These are phyloP conservation scores for Juncus inflexus DNA, from an alignment of 176 grass and related monocot genomes.

Conservation along the genomic window DNA sequence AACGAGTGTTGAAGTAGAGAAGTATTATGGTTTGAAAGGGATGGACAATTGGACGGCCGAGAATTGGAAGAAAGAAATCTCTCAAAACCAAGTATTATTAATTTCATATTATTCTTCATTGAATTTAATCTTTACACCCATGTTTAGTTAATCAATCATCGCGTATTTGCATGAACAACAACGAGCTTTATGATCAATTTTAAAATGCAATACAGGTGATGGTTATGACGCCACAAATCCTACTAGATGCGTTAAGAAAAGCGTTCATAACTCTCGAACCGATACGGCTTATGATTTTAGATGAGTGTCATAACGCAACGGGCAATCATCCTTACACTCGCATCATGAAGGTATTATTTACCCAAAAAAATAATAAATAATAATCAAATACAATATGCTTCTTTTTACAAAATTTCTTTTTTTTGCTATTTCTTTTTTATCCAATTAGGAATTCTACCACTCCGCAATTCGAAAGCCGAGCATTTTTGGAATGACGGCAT, in stretches of 20 bases:
- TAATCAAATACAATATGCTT: not conserved
- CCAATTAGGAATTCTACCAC: slow-evolving; percentile 81
- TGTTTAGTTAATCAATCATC: too few species aligned
- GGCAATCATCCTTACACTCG: slow-evolving; percentile 75
- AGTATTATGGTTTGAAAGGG: slow-evolving; percentile 63
- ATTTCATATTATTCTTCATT: not conserved
- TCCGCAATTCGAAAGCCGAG: slow-evolving; percentile 48
- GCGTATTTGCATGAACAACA: too few species aligned
- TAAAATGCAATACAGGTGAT: slow-evolving; percentile 53
- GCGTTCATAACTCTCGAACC: slow-evolving; percentile 64
- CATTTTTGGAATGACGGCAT: slow-evolving; percentile 84
- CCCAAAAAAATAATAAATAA: not conserved
- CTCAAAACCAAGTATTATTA: slow-evolving; percentile 46
- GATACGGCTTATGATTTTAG: slow-evolving; percentile 68
- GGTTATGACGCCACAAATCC: slow-evolving; percentile 84
- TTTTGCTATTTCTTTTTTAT: not conserved
- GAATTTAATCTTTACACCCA: slow-evolving; percentile 1
- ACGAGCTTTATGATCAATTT: too few species aligned
- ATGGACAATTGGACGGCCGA: slow-evolving; percentile 64
- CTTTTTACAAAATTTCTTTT: slow-evolving; percentile 22
- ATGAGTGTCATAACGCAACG: slow-evolving; percentile 85
- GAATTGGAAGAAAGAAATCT: slow-evolving; percentile 64
- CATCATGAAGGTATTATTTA: slow-evolving; percentile 81
- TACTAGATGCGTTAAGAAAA: slow-evolving; percentile 73
- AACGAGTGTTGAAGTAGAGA: slow-evolving; percentile 59